phyloP scores from a whole-genome alignment of 129 eudicot species.

The Centella asiatica region DNA sequence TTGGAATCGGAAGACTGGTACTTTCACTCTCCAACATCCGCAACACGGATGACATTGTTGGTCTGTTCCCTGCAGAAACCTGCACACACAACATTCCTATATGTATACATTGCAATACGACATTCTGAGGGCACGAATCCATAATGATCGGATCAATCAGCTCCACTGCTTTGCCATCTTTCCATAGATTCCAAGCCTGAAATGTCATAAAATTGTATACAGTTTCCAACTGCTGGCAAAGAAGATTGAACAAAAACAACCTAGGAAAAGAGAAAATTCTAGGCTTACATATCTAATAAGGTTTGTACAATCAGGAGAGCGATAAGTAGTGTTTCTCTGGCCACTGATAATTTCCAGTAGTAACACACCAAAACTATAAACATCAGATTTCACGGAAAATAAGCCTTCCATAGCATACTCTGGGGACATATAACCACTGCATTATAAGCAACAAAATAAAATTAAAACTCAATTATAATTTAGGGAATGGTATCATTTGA shows the following conservation, averaged over 20 bases:
- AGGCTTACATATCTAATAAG: conserved; percentile 51
- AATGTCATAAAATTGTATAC: conserved; percentile 3
- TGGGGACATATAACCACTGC: conserved; percentile 12
- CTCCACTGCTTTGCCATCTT: conserved; percentile 39
- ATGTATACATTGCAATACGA: conserved; percentile 65
- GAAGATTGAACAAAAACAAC: background rate
- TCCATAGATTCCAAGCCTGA: conserved; percentile 92
- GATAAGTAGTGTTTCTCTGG: conserved; percentile 32
- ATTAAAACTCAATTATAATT: background rate
- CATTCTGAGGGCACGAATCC: conserved; percentile 20
- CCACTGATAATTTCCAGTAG: conserved; percentile 58
- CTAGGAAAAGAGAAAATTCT: background rate
- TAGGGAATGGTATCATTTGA: background rate
- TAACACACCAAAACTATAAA: conserved; percentile 62
- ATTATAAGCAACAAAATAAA: background rate
- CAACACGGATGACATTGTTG: conserved; percentile 74
- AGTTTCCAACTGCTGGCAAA: background rate
- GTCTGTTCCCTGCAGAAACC: conserved; percentile 54
- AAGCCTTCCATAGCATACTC: conserved; percentile 16
- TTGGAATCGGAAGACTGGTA: conserved; percentile 60
- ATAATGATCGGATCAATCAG: conserved; percentile 45
- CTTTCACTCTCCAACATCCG: conserved; percentile 76
- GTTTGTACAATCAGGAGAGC: conserved; percentile 30
- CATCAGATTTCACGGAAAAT: conserved; percentile 11
- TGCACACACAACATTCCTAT: conserved; percentile 75